Evolutionary conservation across 805 yeast species (phyloP), one percentile per base, ranked within the genome.

Genomic region (Priceomyces carsonii): DNA sequence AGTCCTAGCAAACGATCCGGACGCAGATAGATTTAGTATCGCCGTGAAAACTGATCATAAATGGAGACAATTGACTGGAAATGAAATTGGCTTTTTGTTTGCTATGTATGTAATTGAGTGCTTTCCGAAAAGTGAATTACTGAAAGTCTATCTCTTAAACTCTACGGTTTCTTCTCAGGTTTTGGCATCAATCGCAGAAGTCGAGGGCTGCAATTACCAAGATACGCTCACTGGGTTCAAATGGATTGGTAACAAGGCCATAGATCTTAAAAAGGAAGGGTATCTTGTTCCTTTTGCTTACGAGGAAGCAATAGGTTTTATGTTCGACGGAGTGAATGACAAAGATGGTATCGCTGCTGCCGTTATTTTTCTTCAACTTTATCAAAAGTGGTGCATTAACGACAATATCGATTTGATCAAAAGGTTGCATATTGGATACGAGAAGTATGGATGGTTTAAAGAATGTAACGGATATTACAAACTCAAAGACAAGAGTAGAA

Each of bases 161-260:
- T 89, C 98, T 0, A 88, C 98, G 0, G 98, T 93, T 0, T 89
- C 97, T 0, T 87, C 96, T 4, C 95, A 85, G 52, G 75, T 89
- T 69, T 67, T 90, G 31, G 63, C 66, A 7, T 64, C 80, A 2
- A 78, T 89, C 80, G 93, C 96, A 1, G 57, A 69, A 3, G 53
- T 51, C 4, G 69, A 76, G 29, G 82, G 82, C 0, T 82, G 83
- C 53, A 66, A 75, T 29, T 85, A 73, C 58, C 72, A 66, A 26
- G 97, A 93, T 43, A 91, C 98, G 0, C 69, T 91, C 38, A 91
- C 98, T 1, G 99, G 99, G 1, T 91, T 91, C 69, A 91, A 91
- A 62, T 91, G 99, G 99, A 82, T 91, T 23, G 99, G 98, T 3
- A 91, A 91, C 54, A 76, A 79, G 44, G 93, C 96, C 2, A 77